phyloP scores from a whole-genome alignment of 176 grass and related monocot genomes.

The Cymbopogon citratus region DNA sequence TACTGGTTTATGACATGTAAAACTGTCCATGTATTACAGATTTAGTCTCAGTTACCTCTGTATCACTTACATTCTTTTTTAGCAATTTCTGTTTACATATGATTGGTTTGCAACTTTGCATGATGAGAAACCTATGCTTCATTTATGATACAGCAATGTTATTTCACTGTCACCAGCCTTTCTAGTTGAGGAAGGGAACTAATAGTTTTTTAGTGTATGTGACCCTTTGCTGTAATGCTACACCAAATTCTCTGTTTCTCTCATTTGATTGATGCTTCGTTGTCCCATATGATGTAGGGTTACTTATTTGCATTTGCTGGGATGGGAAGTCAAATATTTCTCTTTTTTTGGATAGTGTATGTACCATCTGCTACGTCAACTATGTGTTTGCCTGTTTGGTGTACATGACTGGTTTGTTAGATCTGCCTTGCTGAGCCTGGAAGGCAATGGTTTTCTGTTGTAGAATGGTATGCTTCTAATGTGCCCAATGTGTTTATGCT shows the following conservation, averaged over 20 bases:
- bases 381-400: not conserved
- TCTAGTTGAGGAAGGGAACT: not conserved
- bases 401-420: not conserved
- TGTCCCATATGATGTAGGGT: not conserved
- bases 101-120: slow-evolving; percentile 13
- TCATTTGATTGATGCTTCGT: not conserved
- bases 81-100: not conserved
- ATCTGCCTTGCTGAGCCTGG: not conserved
- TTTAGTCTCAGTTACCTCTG: not conserved
- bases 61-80: not conserved
- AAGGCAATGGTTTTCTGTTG: not conserved
- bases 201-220: not conserved
- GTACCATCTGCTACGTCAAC: no score
- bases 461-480: not conserved
- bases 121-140: not conserved
- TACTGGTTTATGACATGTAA: slow-evolving; percentile 3
- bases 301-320: not conserved
- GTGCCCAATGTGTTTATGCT: not conserved
- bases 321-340: no score
- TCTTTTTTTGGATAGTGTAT: not conserved
- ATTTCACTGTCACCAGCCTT: not conserved
- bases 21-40: not conserved
- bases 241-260: not conserved
- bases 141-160: not conserved
- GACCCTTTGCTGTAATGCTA: not conserved